These are phyloP conservation scores for Chytridium lagenaria DNA, from an alignment of 371 early-diverging fungal genomes.

Conservation along the genomic window DNA sequence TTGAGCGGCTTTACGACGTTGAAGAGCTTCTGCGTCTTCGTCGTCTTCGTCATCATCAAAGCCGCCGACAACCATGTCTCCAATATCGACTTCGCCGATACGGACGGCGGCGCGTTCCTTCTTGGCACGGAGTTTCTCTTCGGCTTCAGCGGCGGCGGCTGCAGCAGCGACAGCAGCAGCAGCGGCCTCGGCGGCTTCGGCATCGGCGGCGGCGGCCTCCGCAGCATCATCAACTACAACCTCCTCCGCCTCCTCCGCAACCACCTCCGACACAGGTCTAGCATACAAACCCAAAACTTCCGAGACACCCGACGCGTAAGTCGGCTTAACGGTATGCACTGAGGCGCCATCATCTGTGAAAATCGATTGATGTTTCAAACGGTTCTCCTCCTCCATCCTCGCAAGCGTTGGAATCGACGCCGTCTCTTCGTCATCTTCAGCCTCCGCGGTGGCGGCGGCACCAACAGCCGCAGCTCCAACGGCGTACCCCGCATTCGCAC, in stretches of 20 bases:
- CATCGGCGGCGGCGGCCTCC: slow-evolving; percentile 2
- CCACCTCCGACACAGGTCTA: not conserved
- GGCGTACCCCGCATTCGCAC: not conserved
- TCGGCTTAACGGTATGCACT: not conserved
- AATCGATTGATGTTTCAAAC: not conserved
- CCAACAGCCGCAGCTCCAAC: not conserved
- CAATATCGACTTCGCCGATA: slow-evolving; percentile 18
- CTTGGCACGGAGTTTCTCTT: slow-evolving; percentile 2
- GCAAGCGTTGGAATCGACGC: not conserved
- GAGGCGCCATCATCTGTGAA: slow-evolving; percentile 1
- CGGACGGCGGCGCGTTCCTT: slow-evolving; percentile 15
- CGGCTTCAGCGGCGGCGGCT: not conserved
- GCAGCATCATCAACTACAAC: not conserved
- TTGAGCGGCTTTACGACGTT: not conserved
- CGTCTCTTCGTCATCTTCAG: not conserved
- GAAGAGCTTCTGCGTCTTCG: not conserved
- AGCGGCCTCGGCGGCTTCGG: slow-evolving; percentile 5
- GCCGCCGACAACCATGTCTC: slow-evolving; percentile 9
- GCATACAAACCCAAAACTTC: slow-evolving; percentile 4
- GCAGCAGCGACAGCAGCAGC: not conserved
- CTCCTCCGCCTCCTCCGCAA: slow-evolving; percentile 1
- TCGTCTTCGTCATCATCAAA: slow-evolving; percentile 11
- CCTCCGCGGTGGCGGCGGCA: slow-evolving; percentile 1
- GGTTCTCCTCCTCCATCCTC: not conserved
- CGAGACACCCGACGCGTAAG: slow-evolving; percentile 1